Evolutionary conservation across 2,329 filamentous ascomycete species (phyloP), one percentile per base, ranked within the genome.

Genomic region (Scorias spongiosa): DNA sequence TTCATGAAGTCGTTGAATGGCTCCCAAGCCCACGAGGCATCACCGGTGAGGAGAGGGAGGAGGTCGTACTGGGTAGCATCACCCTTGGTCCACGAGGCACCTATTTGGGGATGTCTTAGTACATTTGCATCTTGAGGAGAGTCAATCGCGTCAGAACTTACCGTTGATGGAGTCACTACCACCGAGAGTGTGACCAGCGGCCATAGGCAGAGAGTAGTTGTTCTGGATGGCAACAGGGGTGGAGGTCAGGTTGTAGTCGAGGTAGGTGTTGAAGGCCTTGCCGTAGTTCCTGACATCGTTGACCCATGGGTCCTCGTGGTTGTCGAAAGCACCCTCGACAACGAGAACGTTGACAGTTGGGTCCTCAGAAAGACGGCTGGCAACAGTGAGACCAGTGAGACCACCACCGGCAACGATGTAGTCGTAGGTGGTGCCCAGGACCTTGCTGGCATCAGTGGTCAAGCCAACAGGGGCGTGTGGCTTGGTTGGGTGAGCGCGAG

Each of bases 301-400:
- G 10, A 54, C 46, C 2, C 46, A 42, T 14, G 48, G 49, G 38
- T 48, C 45, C 5, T 41, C 42, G 38, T 51, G 47, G 39, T 50
- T 48, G 32, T 50, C 44, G 10, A 42, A 7, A 45, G 32, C 57
- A 18, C 57, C 57, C 51, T 60, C 57, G 30, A 60, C 49, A 10
- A 60, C 43, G 7, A 60, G 52, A 9, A 60, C 57, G 17, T 51
- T 58, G 42, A 56, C 41, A 7, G 37, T 46, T 6, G 53, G 48
- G 41, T 58, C 49, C 42, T 60, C 56, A n/a, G 54, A 56, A 2
- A 60, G 49, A 7, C 57, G 51, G 29, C 54, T 57, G 4, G 57
- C 57, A 2, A 59, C 50, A 14, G 55, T 55, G 12, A 60, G 48
- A 11, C 57, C 57, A 12, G 53, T 46, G 39, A 54, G 47, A 6